These are phyloP conservation scores for Geotrichum macrosporum DNA, from an alignment of 1,139 yeast genomes.

Conservation along the genomic window DNA sequence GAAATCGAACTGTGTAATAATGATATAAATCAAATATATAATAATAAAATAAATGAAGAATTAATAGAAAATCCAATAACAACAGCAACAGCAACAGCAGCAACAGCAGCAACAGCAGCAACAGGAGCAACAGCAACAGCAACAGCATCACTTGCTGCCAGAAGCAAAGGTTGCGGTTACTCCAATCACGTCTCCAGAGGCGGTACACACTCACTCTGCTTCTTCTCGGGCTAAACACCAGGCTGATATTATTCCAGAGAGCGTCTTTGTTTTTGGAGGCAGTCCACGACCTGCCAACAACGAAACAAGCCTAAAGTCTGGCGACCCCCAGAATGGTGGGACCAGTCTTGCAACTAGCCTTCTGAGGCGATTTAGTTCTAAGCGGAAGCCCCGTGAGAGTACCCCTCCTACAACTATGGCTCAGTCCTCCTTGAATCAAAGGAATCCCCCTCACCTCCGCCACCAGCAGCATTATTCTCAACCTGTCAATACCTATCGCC, in stretches of 20 bases:
- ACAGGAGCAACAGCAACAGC: conserved; percentile 24
- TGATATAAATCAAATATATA: no score
- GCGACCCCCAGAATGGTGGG: conserved; percentile 13
- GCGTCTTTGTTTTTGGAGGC: conserved; percentile 19
- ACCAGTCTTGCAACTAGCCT: conserved; percentile 30
- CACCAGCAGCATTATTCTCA: conserved; percentile 18
- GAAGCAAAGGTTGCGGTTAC: conserved; percentile 15
- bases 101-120: conserved; percentile 21
- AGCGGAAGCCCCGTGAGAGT: conserved; percentile 26
- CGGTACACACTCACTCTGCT: conserved; percentile 21
- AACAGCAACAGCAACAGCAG: conserved; percentile 7
- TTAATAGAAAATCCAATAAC: conserved; percentile 21
- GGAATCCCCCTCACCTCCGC: neutral
- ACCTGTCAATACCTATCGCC: conserved; percentile 13
- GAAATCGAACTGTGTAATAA: no score
- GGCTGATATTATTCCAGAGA: conserved; percentile 20
- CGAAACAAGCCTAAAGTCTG: neutral
- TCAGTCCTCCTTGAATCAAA: conserved; percentile 1
- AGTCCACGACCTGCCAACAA: conserved; percentile 15
- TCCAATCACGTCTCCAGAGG: conserved; percentile 21
- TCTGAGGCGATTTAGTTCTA: conserved; percentile 32
- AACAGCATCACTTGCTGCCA: conserved; percentile 3
- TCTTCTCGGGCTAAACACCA: conserved; percentile 32
- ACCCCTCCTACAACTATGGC: conserved; percentile 10
- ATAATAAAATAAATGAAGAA: no score